Evolutionary conservation across 2,329 filamentous ascomycete genomes (phyloP).

Genomic region (Fusarium tupiense): DNA sequence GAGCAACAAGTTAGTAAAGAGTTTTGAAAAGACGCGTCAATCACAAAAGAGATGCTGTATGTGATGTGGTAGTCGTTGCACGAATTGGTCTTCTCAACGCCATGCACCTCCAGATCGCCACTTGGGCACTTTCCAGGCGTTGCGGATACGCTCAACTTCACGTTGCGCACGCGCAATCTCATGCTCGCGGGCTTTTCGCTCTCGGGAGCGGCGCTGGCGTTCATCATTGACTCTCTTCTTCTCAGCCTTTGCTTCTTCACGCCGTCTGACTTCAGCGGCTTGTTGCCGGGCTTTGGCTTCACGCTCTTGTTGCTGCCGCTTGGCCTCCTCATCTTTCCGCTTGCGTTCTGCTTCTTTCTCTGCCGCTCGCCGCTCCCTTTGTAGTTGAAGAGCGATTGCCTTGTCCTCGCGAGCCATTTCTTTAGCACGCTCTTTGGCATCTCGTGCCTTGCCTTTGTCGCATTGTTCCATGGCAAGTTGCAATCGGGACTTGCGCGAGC

Average conservation of each 20-base stretch:
- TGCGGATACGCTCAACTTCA: conserved; percentile 29
- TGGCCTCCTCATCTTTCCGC: conserved; percentile 24
- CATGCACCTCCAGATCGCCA: conserved; percentile 33
- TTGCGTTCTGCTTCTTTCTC: conserved; percentile 31
- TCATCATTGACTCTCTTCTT: conserved; percentile 32
- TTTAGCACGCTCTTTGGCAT: conserved; percentile 14
- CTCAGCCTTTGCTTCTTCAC: conserved; percentile 23
- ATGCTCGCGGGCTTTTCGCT: conserved; percentile 20
- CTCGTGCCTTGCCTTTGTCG: conserved; percentile 20
- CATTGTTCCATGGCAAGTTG: conserved; percentile 36
- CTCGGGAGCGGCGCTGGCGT: conserved; percentile 22
- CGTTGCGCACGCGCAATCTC: conserved; percentile 21
- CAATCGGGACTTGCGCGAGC: conserved; percentile 30
- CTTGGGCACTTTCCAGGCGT: conserved; percentile 30
- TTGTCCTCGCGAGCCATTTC: conserved; percentile 28
- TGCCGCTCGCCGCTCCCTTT: conserved; percentile 17
- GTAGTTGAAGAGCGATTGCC: conserved; percentile 12
- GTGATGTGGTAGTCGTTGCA: not conserved
- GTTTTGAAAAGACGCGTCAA: conserved; percentile 6
- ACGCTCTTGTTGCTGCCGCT: conserved; percentile 22
- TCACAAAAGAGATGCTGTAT: conserved; percentile 16
- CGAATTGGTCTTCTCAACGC: conserved; percentile 27
- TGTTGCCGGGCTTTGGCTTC: conserved; percentile 26
- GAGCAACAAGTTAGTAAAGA: conserved; percentile 35
- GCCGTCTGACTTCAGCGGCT: conserved; percentile 24